These are phyloP conservation scores for Pyracantha coccinea DNA, from an alignment of 331 rosid species.

Conservation along the genomic window DNA sequence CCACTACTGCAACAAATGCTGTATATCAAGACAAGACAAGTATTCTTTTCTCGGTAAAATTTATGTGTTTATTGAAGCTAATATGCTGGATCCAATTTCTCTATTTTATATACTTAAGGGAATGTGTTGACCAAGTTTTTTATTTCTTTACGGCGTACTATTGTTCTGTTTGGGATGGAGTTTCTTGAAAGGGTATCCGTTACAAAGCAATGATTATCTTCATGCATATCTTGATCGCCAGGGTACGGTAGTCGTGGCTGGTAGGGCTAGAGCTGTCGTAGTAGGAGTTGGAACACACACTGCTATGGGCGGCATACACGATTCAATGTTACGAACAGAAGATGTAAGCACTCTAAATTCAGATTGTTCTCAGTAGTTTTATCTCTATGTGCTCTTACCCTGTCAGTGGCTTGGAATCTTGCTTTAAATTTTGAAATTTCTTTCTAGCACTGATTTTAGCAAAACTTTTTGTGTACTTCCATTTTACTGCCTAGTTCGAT, in stretches of 20 bases:
- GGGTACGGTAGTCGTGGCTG: constrained; percentile 98
- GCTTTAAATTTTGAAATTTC: neutral
- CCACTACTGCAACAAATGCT: constrained; percentile 67
- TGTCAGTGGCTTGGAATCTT: neutral
- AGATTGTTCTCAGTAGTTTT: neutral
- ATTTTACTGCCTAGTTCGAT: neutral
- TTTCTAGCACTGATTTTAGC: neutral
- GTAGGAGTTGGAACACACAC: constrained; percentile 92
- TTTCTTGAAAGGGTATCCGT: neutral
- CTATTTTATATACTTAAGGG: neutral
- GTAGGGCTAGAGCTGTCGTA: constrained; percentile 93
- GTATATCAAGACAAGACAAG: constrained; percentile 99
- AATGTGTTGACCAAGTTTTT: neutral
- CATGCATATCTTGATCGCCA: constrained; percentile 29
- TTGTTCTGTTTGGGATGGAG: no score
- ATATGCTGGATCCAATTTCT: neutral
- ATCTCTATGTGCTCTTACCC: neutral
- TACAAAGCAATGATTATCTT: constrained; percentile 6
- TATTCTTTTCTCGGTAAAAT: constrained; percentile 80
- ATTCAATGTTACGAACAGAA: constrained; percentile 85
- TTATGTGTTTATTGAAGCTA: constrained; percentile 11
- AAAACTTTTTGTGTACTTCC: neutral
- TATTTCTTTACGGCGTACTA: neutral
- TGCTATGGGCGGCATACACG: constrained; percentile 96
- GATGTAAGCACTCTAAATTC: constrained; percentile 57